Evolutionary conservation across 1,284 basidiomycete genomes (phyloP).

Genomic region (Somion occarium): DNA sequence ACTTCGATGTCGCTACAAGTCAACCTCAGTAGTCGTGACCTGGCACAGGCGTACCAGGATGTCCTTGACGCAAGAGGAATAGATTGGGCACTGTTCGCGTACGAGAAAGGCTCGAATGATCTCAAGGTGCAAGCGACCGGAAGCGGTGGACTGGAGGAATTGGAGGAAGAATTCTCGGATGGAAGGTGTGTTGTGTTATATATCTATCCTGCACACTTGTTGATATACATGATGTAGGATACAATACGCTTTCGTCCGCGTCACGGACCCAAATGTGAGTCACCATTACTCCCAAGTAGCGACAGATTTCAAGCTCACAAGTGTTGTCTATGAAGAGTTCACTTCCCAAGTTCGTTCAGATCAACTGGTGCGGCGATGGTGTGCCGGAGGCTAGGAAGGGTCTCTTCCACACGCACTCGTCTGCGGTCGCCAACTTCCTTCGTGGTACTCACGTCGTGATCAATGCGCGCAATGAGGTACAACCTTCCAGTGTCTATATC

Average conservation of each 20-base stretch:
- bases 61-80: conserved; percentile 71
- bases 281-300: not conserved
- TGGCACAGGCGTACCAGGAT: conserved; percentile 76
- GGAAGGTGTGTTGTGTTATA: conserved; percentile 56
- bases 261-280: conserved; percentile 82
- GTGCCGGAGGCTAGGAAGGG: conserved; percentile 93
- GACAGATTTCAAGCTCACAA: conserved; percentile 1
- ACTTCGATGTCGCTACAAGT: conserved; percentile 69
- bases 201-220: not conserved
- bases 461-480: conserved; percentile 86
- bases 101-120: conserved; percentile 85
- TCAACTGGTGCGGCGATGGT: conserved; percentile 94
- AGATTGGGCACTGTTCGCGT: conserved; percentile 87
- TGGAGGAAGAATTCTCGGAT: conserved; percentile 93
- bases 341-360: conserved; percentile 90
- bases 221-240: conserved; percentile 50
- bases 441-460: conserved; percentile 87
- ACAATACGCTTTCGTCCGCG: conserved; percentile 90
- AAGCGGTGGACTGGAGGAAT: conserved; percentile 83
- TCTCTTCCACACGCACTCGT: conserved; percentile 86
- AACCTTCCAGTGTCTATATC: conserved; percentile 18
- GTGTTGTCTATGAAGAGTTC: conserved; percentile 49
- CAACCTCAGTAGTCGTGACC: conserved; percentile 68
- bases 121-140: conserved; percentile 86
- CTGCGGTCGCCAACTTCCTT: conserved; percentile 79